Evolutionary conservation across 805 yeast species (phyloP).

Genomic region (Candida quercuum): DNA sequence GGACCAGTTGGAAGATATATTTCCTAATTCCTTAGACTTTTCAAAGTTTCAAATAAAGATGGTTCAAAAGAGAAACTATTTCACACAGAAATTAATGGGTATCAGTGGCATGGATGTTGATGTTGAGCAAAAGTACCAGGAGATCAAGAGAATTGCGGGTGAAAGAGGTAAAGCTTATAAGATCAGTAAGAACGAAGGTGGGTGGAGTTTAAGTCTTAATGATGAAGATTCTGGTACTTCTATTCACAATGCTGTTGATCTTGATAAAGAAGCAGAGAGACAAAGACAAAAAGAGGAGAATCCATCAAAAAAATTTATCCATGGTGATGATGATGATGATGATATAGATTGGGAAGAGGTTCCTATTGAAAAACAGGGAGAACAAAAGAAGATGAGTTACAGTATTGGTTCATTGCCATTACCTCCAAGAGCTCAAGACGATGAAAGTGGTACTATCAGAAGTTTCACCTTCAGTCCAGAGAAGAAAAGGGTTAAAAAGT

Average conservation of each 20-base stretch:
- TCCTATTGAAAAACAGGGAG: slow-evolving; percentile 26
- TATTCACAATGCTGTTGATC: slow-evolving; percentile 40
- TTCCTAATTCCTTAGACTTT: slow-evolving; percentile 84
- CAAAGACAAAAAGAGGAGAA: slow-evolving; percentile 19
- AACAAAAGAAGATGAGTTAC: slow-evolving; percentile 28
- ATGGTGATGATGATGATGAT: slow-evolving; percentile 26
- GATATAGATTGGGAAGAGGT: slow-evolving; percentile 73
- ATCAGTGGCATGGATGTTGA: slow-evolving; percentile 65
- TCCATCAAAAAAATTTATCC: slow-evolving; percentile 10
- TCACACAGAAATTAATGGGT: slow-evolving; percentile 82
- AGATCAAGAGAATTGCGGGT: slow-evolving; percentile 63
- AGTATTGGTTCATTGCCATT: slow-evolving; percentile 38
- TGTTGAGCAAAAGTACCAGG: slow-evolving; percentile 29
- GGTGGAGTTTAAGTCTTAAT: slow-evolving; percentile 72
- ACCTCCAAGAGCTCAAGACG: slow-evolving; percentile 23
- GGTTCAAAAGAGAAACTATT: slow-evolving; percentile 86
- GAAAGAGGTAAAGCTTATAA: slow-evolving; percentile 75
- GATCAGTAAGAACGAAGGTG: slow-evolving; percentile 69
- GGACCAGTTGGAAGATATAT: slow-evolving; percentile 76
- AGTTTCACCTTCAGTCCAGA: slow-evolving; percentile 19
- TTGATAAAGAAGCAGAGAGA: slow-evolving; percentile 27
- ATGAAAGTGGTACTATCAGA: slow-evolving; percentile 11
- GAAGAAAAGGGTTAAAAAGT: slow-evolving; percentile 5
- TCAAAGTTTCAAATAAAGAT: slow-evolving; percentile 89
- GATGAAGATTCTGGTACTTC: slow-evolving; percentile 36